Percentiles rank a stretch among this genome's conserved stretches.
Conservation (phyloP, 495 filamentous ascomycete species). For the Neurospora sp. region DNA sequence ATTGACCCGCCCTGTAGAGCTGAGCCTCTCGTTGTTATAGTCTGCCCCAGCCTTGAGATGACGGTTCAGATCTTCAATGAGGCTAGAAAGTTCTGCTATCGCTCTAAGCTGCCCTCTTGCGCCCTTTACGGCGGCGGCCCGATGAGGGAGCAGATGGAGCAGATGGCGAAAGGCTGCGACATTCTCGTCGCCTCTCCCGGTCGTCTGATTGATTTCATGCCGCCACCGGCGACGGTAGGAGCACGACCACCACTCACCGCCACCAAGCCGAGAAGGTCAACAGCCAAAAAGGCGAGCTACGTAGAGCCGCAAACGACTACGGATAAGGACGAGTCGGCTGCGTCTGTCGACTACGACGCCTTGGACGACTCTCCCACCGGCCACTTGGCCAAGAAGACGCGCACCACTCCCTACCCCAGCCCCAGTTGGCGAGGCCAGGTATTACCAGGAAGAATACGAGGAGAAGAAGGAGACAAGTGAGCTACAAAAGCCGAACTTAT, state of each 20-base stretch:
- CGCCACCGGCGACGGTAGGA: conserved; percentile 1
- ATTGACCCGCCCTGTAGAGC: conserved; percentile 48
- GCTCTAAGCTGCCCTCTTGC: conserved; percentile 47
- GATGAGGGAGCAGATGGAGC: conserved; percentile 49
- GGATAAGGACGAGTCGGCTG: not conserved
- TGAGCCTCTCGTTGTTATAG: conserved; percentile 79
- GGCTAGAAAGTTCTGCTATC: not conserved
- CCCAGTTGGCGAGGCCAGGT: not conserved
- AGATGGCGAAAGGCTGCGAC: conserved; percentile 33
- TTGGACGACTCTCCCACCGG: conserved; percentile 16
- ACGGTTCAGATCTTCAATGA: conserved; percentile 77
- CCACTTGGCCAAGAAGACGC: conserved; percentile 9
- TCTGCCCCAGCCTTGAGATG: conserved; percentile 83
- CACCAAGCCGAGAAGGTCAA: not conserved
- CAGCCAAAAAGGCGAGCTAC: conserved; percentile 4
- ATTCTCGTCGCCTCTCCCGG: too few species aligned
- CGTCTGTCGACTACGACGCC: conserved; percentile 7
- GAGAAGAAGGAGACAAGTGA: not conserved
- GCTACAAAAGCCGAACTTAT: not conserved
- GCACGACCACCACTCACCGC: conserved; percentile 3
- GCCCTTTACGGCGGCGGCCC: conserved; percentile 57
- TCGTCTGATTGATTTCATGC: not conserved
- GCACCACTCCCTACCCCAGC: not conserved
- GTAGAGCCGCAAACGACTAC: conserved; percentile 4
- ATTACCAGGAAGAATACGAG: not conserved